Conservation (phyloP, 2,329 filamentous ascomycete species). For the Teratosphaeria pseudoeucalypti region DNA sequence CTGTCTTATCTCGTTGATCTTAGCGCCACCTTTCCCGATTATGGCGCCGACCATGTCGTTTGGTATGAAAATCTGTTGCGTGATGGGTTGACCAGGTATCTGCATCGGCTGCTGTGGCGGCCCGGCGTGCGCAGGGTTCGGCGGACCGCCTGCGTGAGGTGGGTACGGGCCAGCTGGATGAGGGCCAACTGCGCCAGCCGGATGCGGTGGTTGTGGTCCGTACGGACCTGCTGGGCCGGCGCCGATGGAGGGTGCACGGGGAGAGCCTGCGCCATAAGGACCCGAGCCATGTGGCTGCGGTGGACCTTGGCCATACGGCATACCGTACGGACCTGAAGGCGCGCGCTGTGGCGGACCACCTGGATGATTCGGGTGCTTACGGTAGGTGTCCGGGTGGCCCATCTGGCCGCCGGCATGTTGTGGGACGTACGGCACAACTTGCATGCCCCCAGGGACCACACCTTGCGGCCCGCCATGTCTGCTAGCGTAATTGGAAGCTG, state of each 20-base stretch:
- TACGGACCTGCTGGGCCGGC: slow-evolving; percentile 64
- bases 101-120: slow-evolving; percentile 63
- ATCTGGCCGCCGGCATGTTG: slow-evolving; percentile 89
- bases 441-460: slow-evolving; percentile 92
- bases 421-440: slow-evolving; percentile 95
- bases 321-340: slow-evolving; percentile 43
- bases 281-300: slow-evolving; percentile 41
- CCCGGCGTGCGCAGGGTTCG: slow-evolving; percentile 48
- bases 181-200: not conserved
- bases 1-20: slow-evolving; percentile 98
- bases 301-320: slow-evolving; percentile 59
- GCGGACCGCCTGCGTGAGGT: slow-evolving; percentile 39
- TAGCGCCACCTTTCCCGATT: slow-evolving; percentile 94
- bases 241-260: slow-evolving; percentile 65
- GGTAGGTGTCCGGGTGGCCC: slow-evolving; percentile 67
- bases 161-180: not conserved
- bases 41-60: slow-evolving; percentile 99
- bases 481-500: slow-evolving; percentile 94
- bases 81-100: slow-evolving; percentile 72
- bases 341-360: slow-evolving; percentile 58
- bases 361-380: slow-evolving; percentile 61
- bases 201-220: slow-evolving; percentile 28
- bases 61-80: slow-evolving; percentile 97
- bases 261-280: slow-evolving; percentile 67
- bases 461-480: slow-evolving; percentile 87